Percentiles rank a stretch among this genome's conserved stretches.
phyloP scores from a whole-genome alignment of 306 rosid species.

The Lathyrus aphaca region DNA sequence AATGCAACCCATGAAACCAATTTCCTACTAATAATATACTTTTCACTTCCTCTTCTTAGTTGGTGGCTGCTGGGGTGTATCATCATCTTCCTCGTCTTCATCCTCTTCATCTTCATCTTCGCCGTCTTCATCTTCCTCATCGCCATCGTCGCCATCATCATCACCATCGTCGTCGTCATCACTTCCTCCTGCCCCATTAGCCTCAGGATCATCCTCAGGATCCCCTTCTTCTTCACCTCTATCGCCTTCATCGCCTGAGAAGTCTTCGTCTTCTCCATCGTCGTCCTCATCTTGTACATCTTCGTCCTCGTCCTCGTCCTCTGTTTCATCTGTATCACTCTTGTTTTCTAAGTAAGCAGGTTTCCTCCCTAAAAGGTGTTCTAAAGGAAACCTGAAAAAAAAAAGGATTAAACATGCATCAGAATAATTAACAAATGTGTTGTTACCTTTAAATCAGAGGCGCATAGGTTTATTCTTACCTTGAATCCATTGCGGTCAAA shows the following conservation, averaged over 20 bases:
- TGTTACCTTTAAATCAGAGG: slow-evolving; percentile 4
- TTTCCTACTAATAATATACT: slow-evolving; percentile 19
- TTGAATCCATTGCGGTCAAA: slow-evolving; percentile 48
- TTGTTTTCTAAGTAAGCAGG: slow-evolving; percentile 51
- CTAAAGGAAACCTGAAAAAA: slow-evolving; percentile 60
- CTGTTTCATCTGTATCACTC: slow-evolving; percentile 55
- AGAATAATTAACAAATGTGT: slow-evolving; percentile 20
- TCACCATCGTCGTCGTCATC: slow-evolving; percentile 56
- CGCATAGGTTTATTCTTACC: slow-evolving; percentile 44
- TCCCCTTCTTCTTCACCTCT: slow-evolving; percentile 56
- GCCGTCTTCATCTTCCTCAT: not conserved
- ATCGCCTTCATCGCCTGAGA: slow-evolving; percentile 57
- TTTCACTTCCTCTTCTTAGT: slow-evolving; percentile 52
- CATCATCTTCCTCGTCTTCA: slow-evolving; percentile 45
- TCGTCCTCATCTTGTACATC: slow-evolving; percentile 50
- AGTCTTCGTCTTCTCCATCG: slow-evolving; percentile 51
- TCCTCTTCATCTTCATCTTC: slow-evolving; percentile 33
- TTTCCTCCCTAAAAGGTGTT: slow-evolving; percentile 40
- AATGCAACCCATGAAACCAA: slow-evolving; percentile 39
- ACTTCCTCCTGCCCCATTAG: slow-evolving; percentile 62
- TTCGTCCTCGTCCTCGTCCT: slow-evolving; percentile 44
- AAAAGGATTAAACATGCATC: slow-evolving; percentile 7
- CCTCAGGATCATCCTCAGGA: slow-evolving; percentile 57
- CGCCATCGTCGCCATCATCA: slow-evolving; percentile 33
- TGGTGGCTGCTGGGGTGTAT: slow-evolving; percentile 52